Percentiles rank a stretch among this genome's conserved stretches.
phyloP scores from a whole-genome alignment of 805 yeast species.

The Wickerhamomyces chaumierensis region DNA sequence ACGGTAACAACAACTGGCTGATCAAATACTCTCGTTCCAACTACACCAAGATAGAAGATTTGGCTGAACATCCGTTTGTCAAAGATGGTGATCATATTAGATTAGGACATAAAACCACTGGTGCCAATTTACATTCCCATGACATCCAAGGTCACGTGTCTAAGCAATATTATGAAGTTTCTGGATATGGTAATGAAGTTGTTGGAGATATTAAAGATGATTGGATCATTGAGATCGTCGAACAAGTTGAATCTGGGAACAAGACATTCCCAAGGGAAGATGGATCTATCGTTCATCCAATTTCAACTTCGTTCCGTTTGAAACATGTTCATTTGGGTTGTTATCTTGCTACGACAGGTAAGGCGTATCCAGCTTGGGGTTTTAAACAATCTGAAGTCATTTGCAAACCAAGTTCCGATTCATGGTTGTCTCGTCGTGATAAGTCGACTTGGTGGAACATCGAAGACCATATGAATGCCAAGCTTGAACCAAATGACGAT shows the following conservation, averaged over 20 bases:
- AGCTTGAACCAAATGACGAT: constrained; percentile 41
- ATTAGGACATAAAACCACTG: constrained; percentile 58
- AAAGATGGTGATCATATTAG: constrained; percentile 60
- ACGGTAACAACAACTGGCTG: constrained; percentile 74
- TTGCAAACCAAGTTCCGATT: constrained; percentile 32
- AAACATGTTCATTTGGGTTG: constrained; percentile 56
- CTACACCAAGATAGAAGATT: constrained; percentile 4
- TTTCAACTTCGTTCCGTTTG: constrained; percentile 63
- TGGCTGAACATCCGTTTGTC: constrained; percentile 19
- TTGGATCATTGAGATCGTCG: constrained; percentile 80
- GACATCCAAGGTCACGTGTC: constrained; percentile 64
- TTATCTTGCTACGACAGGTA: constrained; percentile 67
- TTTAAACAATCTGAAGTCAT: constrained; percentile 74
- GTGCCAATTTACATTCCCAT: constrained; percentile 77
- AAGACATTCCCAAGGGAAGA: constrained; percentile 35
- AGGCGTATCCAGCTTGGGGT: constrained; percentile 71
- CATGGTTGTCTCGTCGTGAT: constrained; percentile 43
- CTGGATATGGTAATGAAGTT: constrained; percentile 69
- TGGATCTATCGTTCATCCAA: constrained; percentile 52
- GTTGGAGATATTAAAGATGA: constrained; percentile 77
- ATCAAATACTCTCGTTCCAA: constrained; percentile 47
- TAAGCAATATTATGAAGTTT: constrained; percentile 62
- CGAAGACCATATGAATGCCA: constrained; percentile 54
- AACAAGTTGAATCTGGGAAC: constrained; percentile 31
- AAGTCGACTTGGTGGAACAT: constrained; percentile 86